A percentile compares a stretch with the other conserved stretches of the same genome.
These are phyloP conservation scores for Fusarium papillatum DNA, from an alignment of 2,329 filamentous ascomycete genomes.

Conservation along the genomic window DNA sequence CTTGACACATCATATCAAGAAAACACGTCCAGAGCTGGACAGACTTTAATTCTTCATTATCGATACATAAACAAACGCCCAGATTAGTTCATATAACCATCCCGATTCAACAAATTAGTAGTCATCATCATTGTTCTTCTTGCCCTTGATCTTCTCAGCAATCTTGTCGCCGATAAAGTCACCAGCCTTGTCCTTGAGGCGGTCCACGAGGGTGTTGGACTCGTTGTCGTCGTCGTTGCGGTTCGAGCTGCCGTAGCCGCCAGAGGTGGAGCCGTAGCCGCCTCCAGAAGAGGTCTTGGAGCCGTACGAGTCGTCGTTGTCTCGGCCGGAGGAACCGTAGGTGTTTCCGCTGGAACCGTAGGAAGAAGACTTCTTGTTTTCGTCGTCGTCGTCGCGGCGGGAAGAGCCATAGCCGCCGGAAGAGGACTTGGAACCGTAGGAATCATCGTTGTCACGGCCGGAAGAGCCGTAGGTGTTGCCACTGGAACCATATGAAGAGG, in stretches of 20 bases:
- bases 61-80: neutral
- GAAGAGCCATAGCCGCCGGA: neutral
- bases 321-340: neutral
- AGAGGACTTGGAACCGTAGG: slow-evolving; percentile 4
- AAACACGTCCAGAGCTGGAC: neutral
- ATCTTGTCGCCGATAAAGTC: slow-evolving; percentile 60
- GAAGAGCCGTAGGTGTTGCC: neutral
- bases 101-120: slow-evolving; percentile 34
- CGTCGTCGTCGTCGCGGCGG: neutral
- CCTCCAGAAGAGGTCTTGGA: neutral
- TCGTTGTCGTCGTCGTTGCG: slow-evolving; percentile 30
- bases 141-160: slow-evolving; percentile 48
- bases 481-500: too few relatives aligned
- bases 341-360: neutral
- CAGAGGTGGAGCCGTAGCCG: slow-evolving; percentile 28
- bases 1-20: neutral
- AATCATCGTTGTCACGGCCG: neutral
- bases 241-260: slow-evolving; percentile 12
- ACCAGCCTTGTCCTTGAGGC: slow-evolving; percentile 71
- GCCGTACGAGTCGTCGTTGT: neutral
- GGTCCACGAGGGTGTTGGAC: slow-evolving; percentile 64
- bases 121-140: slow-evolving; percentile 39
- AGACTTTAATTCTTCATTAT: neutral
- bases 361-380: neutral
- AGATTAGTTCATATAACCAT: neutral